Conservation (phyloP, 371 early-diverging fungal genomes). For the Syncephalastrum contaminatum region DNA sequence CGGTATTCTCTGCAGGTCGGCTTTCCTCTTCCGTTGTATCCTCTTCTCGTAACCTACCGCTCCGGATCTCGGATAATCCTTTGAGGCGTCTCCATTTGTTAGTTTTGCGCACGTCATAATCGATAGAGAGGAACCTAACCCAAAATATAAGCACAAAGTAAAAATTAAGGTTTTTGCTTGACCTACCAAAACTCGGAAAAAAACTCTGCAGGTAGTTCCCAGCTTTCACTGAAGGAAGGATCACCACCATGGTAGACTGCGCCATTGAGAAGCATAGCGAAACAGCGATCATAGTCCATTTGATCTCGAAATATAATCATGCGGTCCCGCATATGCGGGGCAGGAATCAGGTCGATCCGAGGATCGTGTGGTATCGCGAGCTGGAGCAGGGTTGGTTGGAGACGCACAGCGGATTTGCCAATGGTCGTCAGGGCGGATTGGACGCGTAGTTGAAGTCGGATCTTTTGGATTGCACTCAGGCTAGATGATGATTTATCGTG, state of each 20-base stretch:
- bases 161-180: no score
- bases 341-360: conserved; percentile 58
- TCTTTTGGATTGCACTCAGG: conserved; percentile 42
- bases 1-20: neutral
- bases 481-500: conserved; percentile 18
- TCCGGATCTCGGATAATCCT: conserved; percentile 27
- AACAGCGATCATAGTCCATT: conserved; percentile 59
- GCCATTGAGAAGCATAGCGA: conserved; percentile 45
- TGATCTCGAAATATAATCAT: conserved; percentile 60
- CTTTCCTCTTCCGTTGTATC: conserved; percentile 1
- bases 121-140: conserved; percentile 16
- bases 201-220: conserved; percentile 58
- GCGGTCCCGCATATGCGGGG: conserved; percentile 56
- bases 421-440: conserved; percentile 30
- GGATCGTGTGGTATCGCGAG: conserved; percentile 58
- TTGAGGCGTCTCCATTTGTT: conserved; percentile 35
- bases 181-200: conserved; percentile 51
- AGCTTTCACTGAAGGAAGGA: conserved; percentile 56
- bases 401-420: conserved; percentile 22
- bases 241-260: conserved; percentile 58
- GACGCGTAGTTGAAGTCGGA: conserved; percentile 39
- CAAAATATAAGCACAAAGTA: conserved; percentile 5
- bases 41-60: neutral
- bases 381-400: conserved; percentile 41
- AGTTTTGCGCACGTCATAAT: conserved; percentile 33